phyloP scores from a whole-genome alignment of 495 filamentous ascomycete genomes.

The Parachaetomium inaequale region DNA sequence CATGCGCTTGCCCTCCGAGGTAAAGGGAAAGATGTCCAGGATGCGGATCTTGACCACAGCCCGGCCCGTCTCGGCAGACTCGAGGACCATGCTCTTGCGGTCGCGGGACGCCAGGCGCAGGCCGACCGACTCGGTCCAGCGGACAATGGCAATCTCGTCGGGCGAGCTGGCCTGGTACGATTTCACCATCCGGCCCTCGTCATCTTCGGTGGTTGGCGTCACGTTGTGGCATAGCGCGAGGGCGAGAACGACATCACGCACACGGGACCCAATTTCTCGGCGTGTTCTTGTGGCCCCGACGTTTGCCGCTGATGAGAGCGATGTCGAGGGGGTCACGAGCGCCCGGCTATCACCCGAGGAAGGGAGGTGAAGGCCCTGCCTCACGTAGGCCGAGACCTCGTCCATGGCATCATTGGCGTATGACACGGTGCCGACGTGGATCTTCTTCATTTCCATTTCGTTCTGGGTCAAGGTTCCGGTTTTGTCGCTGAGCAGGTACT shows the following conservation, averaged over 20 bases:
- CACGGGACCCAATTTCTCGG: slow-evolving; percentile 87
- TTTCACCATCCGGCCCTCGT: slow-evolving; percentile 72
- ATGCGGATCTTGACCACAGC: slow-evolving; percentile 83
- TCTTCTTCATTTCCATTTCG: slow-evolving; percentile 98
- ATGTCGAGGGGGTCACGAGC: slow-evolving; percentile 72
- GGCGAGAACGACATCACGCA: slow-evolving; percentile 85
- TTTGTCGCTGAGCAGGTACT: slow-evolving; percentile 96
- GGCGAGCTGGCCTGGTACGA: slow-evolving; percentile 96
- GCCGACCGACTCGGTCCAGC: slow-evolving; percentile 91
- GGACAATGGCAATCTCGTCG: slow-evolving; percentile 97
- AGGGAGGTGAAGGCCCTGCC: slow-evolving; percentile 67
- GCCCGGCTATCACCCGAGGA: slow-evolving; percentile 35
- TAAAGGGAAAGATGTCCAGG: slow-evolving; percentile 95
- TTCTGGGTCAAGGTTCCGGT: slow-evolving; percentile 97
- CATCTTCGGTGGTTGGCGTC: slow-evolving; percentile 77
- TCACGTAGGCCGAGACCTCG: slow-evolving; percentile 81
- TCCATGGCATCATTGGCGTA: slow-evolving; percentile 99
- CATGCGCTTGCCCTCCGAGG: slow-evolving; percentile 96
- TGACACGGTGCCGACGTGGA: slow-evolving; percentile 95
- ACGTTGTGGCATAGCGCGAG: slow-evolving; percentile 97
- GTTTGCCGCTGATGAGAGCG: slow-evolving; percentile 55
- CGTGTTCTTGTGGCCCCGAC: slow-evolving; percentile 70
- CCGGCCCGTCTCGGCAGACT: slow-evolving; percentile 71
- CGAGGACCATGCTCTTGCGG: slow-evolving; percentile 74
- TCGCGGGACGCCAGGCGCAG: slow-evolving; percentile 82